phyloP scores from a whole-genome alignment of 768 basidiomycete genomes.

The Lentinula edodes region DNA sequence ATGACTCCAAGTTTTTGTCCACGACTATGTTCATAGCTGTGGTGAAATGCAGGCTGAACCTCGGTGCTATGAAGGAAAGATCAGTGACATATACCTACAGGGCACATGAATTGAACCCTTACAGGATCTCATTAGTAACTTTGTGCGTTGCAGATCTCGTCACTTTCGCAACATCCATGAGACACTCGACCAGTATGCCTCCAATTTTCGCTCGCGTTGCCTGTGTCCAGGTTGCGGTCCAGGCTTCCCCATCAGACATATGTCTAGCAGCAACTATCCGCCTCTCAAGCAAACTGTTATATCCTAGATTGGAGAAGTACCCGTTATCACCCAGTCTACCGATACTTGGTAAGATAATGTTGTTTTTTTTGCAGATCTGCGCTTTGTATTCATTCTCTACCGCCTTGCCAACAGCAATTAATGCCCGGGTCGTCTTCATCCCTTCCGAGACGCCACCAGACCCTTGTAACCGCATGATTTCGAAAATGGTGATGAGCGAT shows the following conservation, averaged over 20 bases:
- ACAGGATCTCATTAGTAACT: conserved; percentile 56
- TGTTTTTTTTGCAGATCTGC: conserved; percentile 63
- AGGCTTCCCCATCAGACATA: conserved; percentile 60
- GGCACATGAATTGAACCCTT: conserved; percentile 24
- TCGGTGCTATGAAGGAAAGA: conserved; percentile 46
- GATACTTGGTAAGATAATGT: conserved; percentile 42
- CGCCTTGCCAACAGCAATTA: conserved; percentile 74
- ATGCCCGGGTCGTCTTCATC: conserved; percentile 84
- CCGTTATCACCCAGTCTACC: conserved; percentile 24
- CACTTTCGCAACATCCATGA: conserved; percentile 84
- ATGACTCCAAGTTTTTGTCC: conserved; percentile 93
- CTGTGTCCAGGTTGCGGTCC: conserved; percentile 84
- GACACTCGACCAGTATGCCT: conserved; percentile 71
- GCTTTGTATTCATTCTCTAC: conserved; percentile 91
- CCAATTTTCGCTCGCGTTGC: conserved; percentile 71
- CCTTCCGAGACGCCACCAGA: conserved; percentile 74
- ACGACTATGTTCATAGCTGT: conserved; percentile 89
- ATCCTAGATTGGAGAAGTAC: conserved; percentile 57
- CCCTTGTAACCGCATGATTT: conserved; percentile 78
- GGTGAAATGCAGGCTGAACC: conserved; percentile 84
- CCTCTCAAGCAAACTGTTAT: conserved; percentile 55
- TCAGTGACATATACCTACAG: neutral
- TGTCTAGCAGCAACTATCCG: conserved; percentile 62
- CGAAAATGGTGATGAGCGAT: conserved; percentile 84
- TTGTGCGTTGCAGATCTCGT: conserved; percentile 53